Base-by-base conservation (phyloP, 768 basidiomycete species). In the Boletus sp. region DNA sequence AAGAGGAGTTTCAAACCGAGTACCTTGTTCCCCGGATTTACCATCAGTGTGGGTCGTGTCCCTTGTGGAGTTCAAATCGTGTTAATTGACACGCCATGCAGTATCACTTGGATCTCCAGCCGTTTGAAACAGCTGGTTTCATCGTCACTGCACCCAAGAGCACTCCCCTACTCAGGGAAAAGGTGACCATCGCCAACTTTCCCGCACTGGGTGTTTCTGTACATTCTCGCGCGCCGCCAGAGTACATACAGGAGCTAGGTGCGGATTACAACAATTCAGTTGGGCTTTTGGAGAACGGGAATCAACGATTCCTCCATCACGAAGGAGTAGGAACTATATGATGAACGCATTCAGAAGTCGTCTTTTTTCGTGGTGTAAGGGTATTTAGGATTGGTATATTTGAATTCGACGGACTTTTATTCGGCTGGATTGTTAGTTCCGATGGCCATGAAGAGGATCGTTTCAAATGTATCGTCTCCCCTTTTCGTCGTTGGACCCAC, bases 391-490 rank as follows among this genome's bases (percentile, higher is more conserved):
- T 21, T 5, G n/a, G 8, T n/a, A 19, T 47, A 40, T 43, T 32
- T 30, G 3, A 15, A 8, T 17, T 29, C n/a, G 19, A 34, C 14
- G 21, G 14, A 47, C 10, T 34, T 35, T 54, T 46, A 59, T 54
- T 46, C 50, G 3, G 30, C 40, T 38, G 43, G 40, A 45, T 38
- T 15, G 19, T 57, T 67, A 55, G 53, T 38, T 33, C 38, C 45
- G 19, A 77, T 57, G 2, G 47, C 49, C 76, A 77, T 76, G 47
- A 79, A 61, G 32, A 91, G 68, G 23, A 90, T 62, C n/a, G 74
- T 77, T 65, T 92, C 88, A 53, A 90, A 90, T 7, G 81, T 82
- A 47, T 88, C 85, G 57, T 91, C 87, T 14, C 73, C 71, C 62
- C 86, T 88, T 27, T 68, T 69, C 4, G 57, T 29, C 14, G 60